These are phyloP conservation scores for Anisogramma anomala DNA, from an alignment of 2,329 filamentous ascomycete genomes.

Conservation along the genomic window DNA sequence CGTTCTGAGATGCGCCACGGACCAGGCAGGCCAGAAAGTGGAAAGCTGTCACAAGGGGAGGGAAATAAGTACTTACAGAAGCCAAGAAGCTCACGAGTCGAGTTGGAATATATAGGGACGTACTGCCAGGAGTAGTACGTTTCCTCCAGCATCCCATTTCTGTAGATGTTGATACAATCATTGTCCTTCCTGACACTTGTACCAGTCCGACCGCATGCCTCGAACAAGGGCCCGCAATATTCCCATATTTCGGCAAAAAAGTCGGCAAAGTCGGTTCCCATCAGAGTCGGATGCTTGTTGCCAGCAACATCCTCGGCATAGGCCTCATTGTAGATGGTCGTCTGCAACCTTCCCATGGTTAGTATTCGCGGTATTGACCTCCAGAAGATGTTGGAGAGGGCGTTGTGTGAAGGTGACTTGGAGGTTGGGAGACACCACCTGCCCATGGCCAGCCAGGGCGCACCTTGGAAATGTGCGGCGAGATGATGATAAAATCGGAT, in stretches of 20 bases:
- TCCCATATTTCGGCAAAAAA: constrained; percentile 43
- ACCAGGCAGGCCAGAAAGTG: no score
- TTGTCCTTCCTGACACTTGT: constrained; percentile 24
- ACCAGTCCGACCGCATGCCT: constrained; percentile 26
- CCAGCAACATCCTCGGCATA: constrained; percentile 45
- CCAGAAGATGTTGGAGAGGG: no score
- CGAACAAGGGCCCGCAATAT: constrained; percentile 21
- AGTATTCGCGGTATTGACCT: no score
- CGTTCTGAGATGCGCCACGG: no score
- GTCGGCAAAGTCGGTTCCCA: constrained; percentile 45
- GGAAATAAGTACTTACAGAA: constrained; percentile 20
- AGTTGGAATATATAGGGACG: constrained; percentile 27
- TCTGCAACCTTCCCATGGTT: constrained; percentile 14
- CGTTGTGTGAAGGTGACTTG: no score
- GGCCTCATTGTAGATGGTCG: constrained; percentile 54
- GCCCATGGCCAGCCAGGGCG: no score
- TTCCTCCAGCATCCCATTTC: constrained; percentile 28
- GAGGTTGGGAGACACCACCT: no score
- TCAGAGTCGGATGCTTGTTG: constrained; percentile 49
- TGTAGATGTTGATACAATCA: constrained; percentile 23
- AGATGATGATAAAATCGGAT: no score
- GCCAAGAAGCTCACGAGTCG: constrained; percentile 23
- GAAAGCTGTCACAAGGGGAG: no score
- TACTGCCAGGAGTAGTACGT: constrained; percentile 29
- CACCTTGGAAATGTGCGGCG: no score